phyloP scores from a whole-genome alignment of 495 filamentous ascomycete species.

The Penicillium crystallinum region DNA sequence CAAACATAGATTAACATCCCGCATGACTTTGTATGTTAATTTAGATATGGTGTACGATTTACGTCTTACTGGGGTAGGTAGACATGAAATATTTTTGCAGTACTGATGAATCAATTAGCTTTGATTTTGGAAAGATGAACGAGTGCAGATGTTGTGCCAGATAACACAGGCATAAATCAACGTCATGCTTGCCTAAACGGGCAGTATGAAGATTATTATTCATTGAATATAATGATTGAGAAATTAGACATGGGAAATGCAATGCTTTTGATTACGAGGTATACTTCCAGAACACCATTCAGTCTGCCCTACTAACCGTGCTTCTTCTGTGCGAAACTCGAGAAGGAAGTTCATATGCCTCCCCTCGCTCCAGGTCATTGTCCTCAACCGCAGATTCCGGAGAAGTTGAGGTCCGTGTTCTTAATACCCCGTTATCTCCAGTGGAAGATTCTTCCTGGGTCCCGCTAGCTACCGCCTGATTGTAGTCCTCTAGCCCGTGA shows the following conservation, averaged over 20 bases:
- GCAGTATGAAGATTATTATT: not conserved
- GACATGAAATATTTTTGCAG: no score
- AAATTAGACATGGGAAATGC: not conserved
- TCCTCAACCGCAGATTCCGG: slow-evolving; percentile 28
- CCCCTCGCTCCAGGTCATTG: slow-evolving; percentile 38
- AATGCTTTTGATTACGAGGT: not conserved
- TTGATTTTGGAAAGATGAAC: no score
- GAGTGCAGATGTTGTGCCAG: no score
- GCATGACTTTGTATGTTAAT: no score
- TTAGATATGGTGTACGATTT: no score
- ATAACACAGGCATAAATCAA: no score
- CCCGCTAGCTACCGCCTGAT: slow-evolving; percentile 7
- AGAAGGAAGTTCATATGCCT: slow-evolving; percentile 30
- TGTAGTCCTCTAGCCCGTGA: slow-evolving; percentile 44
- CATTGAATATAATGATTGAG: not conserved
- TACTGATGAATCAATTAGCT: no score
- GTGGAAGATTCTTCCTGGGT: not conserved
- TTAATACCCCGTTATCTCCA: slow-evolving; percentile 15
- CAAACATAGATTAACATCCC: not conserved
- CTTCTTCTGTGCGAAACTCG: slow-evolving; percentile 26
- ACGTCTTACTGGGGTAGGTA: no score
- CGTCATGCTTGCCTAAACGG: no score
- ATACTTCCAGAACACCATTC: not conserved
- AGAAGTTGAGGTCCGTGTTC: slow-evolving; percentile 13
- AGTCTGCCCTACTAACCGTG: slow-evolving; percentile 22